Conservation (phyloP, 2,329 filamentous ascomycete species). For the Scedosporium aurantiacum region DNA sequence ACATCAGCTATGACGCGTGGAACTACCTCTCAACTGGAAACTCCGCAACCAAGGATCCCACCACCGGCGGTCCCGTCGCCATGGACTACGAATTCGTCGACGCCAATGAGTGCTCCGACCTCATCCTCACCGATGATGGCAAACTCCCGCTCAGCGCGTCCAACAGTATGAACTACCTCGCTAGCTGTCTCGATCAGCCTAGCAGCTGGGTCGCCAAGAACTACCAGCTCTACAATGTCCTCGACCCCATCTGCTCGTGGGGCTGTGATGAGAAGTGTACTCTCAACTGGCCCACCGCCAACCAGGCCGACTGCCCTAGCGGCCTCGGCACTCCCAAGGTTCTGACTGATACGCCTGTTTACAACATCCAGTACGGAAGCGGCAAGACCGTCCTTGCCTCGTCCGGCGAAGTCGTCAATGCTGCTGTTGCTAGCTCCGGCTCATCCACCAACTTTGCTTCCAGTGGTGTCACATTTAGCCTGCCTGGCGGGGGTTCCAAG, state of each 20-base stretch:
- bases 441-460: neutral
- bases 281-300: slow-evolving; percentile 33
- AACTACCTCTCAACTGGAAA: slow-evolving; percentile 43
- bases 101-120: slow-evolving; percentile 34
- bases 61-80: slow-evolving; percentile 35
- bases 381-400: slow-evolving; percentile 21
- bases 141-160: slow-evolving; percentile 43
- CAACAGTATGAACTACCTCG: slow-evolving; percentile 46
- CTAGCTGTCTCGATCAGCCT: slow-evolving; percentile 31
- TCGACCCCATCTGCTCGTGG: slow-evolving; percentile 35
- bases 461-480: neutral
- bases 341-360: slow-evolving; percentile 29
- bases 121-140: slow-evolving; percentile 35
- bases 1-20: slow-evolving; percentile 52
- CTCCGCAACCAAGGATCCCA: slow-evolving; percentile 33
- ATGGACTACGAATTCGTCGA: slow-evolving; percentile 40
- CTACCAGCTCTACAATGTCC: slow-evolving; percentile 41
- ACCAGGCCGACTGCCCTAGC: slow-evolving; percentile 40
- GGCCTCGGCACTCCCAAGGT: slow-evolving; percentile 23
- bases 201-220: slow-evolving; percentile 42
- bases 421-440: neutral
- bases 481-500: neutral
- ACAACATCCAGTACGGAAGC: slow-evolving; percentile 40
- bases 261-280: slow-evolving; percentile 41
- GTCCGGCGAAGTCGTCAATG: neutral